Conservation (phyloP, 2,329 filamentous ascomycete genomes). For the Trichoderma sp. region DNA sequence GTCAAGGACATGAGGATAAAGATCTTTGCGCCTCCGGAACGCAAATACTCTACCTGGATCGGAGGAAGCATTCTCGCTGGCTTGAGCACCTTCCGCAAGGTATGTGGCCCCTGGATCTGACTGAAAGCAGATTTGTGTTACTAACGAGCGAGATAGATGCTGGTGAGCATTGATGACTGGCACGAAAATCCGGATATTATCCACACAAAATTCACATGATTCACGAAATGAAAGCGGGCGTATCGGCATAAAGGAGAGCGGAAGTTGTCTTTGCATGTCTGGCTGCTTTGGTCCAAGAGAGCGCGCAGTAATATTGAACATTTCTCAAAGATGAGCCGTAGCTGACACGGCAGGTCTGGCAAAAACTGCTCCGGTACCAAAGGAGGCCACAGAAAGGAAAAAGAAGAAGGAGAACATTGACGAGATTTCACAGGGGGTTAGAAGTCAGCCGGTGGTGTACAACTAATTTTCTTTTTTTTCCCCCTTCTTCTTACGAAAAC, state of each 20-base stretch:
- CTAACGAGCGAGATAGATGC: slow-evolving; percentile 67
- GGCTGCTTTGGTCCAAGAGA: slow-evolving; percentile 2
- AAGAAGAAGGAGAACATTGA: background rate
- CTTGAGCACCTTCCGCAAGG: slow-evolving; percentile 97
- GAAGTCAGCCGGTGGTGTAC: slow-evolving; percentile 12
- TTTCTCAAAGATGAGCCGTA: background rate
- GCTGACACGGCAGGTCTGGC: background rate
- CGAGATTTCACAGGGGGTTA: background rate
- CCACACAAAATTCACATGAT: slow-evolving; percentile 90
- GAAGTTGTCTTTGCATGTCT: slow-evolving; percentile 12
- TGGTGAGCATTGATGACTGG: slow-evolving; percentile 99
- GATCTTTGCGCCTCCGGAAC: slow-evolving; percentile 95
- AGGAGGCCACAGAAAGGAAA: background rate
- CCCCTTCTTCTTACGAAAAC: background rate
- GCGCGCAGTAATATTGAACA: background rate
- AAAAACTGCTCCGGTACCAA: background rate
- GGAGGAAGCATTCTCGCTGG: slow-evolving; percentile 96
- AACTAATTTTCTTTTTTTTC: slow-evolving; percentile 12
- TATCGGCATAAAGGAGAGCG: slow-evolving; percentile 12
- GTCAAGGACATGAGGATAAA: slow-evolving; percentile 99
- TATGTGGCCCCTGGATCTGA: slow-evolving; percentile 39
- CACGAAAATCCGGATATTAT: slow-evolving; percentile 99
- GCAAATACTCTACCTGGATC: slow-evolving; percentile 99
- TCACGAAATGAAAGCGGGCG: slow-evolving; percentile 11
- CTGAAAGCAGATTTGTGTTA: background rate